These are phyloP conservation scores for Fusarium praegraminearum DNA, from an alignment of 2,329 filamentous ascomycete species.

Conservation along the genomic window DNA sequence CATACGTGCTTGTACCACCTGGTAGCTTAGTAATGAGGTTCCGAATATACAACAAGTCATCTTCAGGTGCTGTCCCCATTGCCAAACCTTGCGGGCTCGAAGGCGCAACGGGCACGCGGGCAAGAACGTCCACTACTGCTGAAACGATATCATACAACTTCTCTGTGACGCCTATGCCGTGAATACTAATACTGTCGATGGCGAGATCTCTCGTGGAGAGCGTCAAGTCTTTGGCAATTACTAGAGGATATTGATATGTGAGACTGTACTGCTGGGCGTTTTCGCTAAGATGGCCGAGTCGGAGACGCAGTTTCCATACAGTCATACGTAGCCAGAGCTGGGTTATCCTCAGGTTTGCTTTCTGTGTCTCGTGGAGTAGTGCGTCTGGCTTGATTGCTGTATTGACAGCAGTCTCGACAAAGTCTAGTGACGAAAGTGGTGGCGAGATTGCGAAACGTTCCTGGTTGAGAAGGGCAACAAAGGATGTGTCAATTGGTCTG, in stretches of 20 bases:
- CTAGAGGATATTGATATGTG: slow-evolving; percentile 59
- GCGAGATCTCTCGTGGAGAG: slow-evolving; percentile 55
- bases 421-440: slow-evolving; percentile 50
- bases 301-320: slow-evolving; percentile 60
- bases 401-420: slow-evolving; percentile 54
- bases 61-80: slow-evolving; percentile 50
- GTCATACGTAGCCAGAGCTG: slow-evolving; percentile 61
- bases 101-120: slow-evolving; percentile 54
- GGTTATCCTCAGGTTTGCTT: slow-evolving; percentile 59
- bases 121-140: slow-evolving; percentile 59
- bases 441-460: slow-evolving; percentile 52
- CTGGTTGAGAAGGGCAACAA: slow-evolving; percentile 57
- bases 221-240: slow-evolving; percentile 56
- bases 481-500: slow-evolving; percentile 56
- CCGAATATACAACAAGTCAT: slow-evolving; percentile 55
- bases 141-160: slow-evolving; percentile 61
- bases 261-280: slow-evolving; percentile 51
- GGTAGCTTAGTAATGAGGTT: slow-evolving; percentile 55
- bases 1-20: slow-evolving; percentile 54
- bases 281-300: slow-evolving; percentile 56
- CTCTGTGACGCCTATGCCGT: slow-evolving; percentile 61
- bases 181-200: slow-evolving; percentile 56
- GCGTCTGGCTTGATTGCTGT: slow-evolving; percentile 51
- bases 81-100: slow-evolving; percentile 44
- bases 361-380: slow-evolving; percentile 57